These are phyloP conservation scores for Fomitopsis palustris DNA, from an alignment of 1,284 basidiomycete genomes.

Conservation along the genomic window DNA sequence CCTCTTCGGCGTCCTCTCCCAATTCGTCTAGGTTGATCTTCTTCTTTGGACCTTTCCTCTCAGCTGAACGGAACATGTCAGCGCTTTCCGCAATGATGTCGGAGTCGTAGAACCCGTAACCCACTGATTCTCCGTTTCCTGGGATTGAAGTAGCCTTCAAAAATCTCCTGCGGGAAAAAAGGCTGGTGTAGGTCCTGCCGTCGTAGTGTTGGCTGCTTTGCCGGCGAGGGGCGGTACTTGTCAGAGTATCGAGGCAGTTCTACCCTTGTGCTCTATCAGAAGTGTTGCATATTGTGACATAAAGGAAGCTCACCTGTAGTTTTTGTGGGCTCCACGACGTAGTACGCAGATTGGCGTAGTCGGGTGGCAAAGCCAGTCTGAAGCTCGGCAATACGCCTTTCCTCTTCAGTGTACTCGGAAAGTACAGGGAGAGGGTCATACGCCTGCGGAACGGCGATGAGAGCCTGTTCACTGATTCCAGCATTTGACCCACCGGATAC, in stretches of 20 bases:
- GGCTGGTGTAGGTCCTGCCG: constrained; percentile 64
- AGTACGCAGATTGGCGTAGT: constrained; percentile 65
- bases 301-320: constrained; percentile 49
- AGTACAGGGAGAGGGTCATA: constrained; percentile 60
- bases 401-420: constrained; percentile 58
- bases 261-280: constrained; percentile 26
- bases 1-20: constrained; percentile 60
- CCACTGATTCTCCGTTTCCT: constrained; percentile 55
- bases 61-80: constrained; percentile 22
- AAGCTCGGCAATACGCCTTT: constrained; percentile 58
- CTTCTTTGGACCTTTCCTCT: constrained; percentile 35
- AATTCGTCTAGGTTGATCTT: constrained; percentile 63
- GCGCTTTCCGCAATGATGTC: neutral
- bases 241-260: constrained; percentile 78
- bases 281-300: neutral
- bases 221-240: constrained; percentile 64
- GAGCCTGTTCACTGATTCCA: constrained; percentile 64
- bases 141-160: constrained; percentile 76
- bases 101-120: neutral
- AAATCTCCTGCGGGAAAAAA: constrained; percentile 75
- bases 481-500: constrained; percentile 62
- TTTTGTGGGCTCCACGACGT: constrained; percentile 66
- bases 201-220: constrained; percentile 61
- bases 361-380: constrained; percentile 66
- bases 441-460: constrained; percentile 60